These are phyloP conservation scores for Lolium multiflorum DNA, from an alignment of 176 grass and related monocot genomes.

Conservation along the genomic window DNA sequence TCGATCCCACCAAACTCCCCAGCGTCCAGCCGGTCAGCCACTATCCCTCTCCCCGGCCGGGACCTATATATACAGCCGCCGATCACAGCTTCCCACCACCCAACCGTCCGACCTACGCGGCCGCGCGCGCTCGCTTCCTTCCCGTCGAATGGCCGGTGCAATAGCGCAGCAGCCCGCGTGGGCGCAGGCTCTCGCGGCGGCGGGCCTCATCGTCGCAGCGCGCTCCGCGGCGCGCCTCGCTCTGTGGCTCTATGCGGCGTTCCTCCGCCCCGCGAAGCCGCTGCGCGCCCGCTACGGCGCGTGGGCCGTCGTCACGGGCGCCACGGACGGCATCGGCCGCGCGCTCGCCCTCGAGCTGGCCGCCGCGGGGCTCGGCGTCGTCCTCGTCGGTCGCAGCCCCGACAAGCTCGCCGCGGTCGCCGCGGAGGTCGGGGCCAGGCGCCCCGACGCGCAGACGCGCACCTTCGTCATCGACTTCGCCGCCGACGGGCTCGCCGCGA, in stretches of 20 bases:
- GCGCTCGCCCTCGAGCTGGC: slow-evolving; percentile 68
- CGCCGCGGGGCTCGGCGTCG: slow-evolving; percentile 51
- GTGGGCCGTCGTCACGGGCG: slow-evolving; percentile 85
- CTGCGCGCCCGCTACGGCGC: slow-evolving; percentile 63
- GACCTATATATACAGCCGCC: neutral
- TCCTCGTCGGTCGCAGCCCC: slow-evolving; percentile 74
- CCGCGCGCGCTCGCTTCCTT: slow-evolving; percentile 12
- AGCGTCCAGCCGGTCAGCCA: neutral
- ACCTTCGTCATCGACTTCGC: slow-evolving; percentile 72
- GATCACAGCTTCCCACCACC: neutral
- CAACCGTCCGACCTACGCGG: neutral
- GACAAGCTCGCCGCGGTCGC: slow-evolving; percentile 66
- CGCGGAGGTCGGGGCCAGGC: slow-evolving; percentile 32
- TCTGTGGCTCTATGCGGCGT: slow-evolving; percentile 56
- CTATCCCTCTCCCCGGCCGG: neutral
- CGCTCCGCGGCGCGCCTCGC: slow-evolving; percentile 39
- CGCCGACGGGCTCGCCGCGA: slow-evolving; percentile 38
- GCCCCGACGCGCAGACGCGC: slow-evolving; percentile 39
- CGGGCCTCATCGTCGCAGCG: slow-evolving; percentile 51
- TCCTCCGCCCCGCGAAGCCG: slow-evolving; percentile 71
- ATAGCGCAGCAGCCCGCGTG: slow-evolving; percentile 52
- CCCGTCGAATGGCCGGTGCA: slow-evolving; percentile 1
- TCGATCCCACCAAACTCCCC: neutral
- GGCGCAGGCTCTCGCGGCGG: slow-evolving; percentile 50
- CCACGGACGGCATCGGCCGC: slow-evolving; percentile 79